Conservation (phyloP, 2,329 filamentous ascomycete species). For the Albophoma yamanashiensis region DNA sequence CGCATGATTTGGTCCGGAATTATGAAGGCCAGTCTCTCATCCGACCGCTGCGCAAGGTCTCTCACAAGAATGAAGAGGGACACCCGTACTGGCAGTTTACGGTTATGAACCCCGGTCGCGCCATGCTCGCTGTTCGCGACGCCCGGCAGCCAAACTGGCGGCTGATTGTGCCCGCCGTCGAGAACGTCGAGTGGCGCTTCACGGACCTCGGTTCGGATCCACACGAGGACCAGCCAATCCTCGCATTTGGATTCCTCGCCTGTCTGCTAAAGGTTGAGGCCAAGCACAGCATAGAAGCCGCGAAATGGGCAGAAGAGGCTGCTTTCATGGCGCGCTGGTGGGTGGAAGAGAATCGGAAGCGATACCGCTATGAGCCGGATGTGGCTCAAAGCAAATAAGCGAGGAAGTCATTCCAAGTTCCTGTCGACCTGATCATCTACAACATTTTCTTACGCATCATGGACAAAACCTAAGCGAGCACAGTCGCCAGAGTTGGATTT, state of each 20-base stretch:
- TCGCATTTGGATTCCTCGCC: conserved; percentile 13
- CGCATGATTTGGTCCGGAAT: conserved; percentile 18
- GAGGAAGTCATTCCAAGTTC: not conserved
- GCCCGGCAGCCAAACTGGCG: conserved; percentile 10
- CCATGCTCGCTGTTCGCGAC: conserved; percentile 11
- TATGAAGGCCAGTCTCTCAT: conserved; percentile 25
- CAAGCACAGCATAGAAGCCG: conserved; percentile 13
- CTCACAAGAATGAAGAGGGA: conserved; percentile 7
- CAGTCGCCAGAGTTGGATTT: not conserved
- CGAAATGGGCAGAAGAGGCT: conserved; percentile 20
- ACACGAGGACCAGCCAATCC: conserved; percentile 14
- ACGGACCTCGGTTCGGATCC: conserved; percentile 17
- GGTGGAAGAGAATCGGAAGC: conserved; percentile 21
- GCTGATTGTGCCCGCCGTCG: conserved; percentile 12
- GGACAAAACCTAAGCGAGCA: not conserved
- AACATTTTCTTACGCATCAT: not conserved
- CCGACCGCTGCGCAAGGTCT: conserved; percentile 14
- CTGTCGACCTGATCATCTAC: not conserved
- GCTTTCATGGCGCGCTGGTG: conserved; percentile 21
- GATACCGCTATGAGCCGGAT: conserved; percentile 17
- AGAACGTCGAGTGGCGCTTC: conserved; percentile 19
- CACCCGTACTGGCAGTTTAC: conserved; percentile 12
- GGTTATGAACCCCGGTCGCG: conserved; percentile 14
- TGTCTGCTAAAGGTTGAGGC: conserved; percentile 10
- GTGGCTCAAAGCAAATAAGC: not conserved